Evolutionary conservation across 2,329 filamentous ascomycete species (phyloP), one percentile per base, ranked within the genome.

Genomic region (Metarhizium robertsii): DNA sequence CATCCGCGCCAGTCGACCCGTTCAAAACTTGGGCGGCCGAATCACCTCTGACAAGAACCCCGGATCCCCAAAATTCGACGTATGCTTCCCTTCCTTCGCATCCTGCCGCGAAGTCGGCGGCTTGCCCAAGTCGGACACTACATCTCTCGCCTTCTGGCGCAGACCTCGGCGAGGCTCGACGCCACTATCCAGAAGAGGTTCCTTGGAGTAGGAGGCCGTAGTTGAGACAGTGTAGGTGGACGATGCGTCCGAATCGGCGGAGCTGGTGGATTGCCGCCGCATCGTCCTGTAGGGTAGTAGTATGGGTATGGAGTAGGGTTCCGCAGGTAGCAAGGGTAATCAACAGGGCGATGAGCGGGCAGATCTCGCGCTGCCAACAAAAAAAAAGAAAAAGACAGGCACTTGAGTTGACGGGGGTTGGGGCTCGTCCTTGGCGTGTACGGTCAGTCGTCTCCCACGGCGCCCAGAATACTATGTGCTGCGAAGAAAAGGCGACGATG

Each of bases 81-180:
- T 65, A 49, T 48, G 56, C 55, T 61, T 68, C 40, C 68, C 68
- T 13, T 64, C 65, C 60, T 64, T 67, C 53, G 61, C 66, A 55
- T 70, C 67, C 55, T 69, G 65, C 50, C 66, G 59, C 32, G 58
- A 54, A 13, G 67, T 70, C 1, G 67, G 67, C 47, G 68, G 68
- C 32, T 59, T 64, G 53, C 68, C 67, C 52, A 70, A 61, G 51
- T 69, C 67, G 51, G 66, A 61, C 34, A 69, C 61, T 52, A 69
- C 63, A 49, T 69, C 67, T 57, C 67, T 67, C 16, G 68, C 67
- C 54, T 65, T 66, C 54, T 69, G 65, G 49, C 66, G 65, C 55
- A 69, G 57, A 51, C 65, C 64, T 49, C 65, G 59, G 36, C 64
- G 62, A 6, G 47, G 50, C 30, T 48, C 53, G 50, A 57, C 46